Base-by-base conservation (phyloP, 306 rosid genomes). In the Fragaria ananassa region DNA sequence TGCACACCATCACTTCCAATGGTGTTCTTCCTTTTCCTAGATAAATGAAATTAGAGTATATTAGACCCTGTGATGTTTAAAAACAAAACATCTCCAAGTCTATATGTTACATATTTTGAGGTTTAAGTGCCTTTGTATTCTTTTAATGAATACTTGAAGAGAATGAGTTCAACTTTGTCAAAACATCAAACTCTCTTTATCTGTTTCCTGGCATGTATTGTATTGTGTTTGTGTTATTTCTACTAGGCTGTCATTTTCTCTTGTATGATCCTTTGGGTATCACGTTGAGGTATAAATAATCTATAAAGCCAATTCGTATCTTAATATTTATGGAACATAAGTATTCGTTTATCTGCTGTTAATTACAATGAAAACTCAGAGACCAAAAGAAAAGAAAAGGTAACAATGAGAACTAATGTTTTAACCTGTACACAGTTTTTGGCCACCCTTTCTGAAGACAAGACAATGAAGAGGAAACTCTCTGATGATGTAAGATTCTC, bases 401-500 rank as follows among this genome's bases (percentile, higher is more conserved):
- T 29, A 13, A 29, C 39, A 29, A 61, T 61, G 39, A 63, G 19
- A 63, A 15, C 45, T 63, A 42, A 31, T 63, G 44, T 63, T 63
- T 15, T 7, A 63, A 63, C 12, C 34, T 63, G 21, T 63, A 34
- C 50, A 79, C 96, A 92, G 98, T 83, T 95, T 78, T 79, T 90
- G 60, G 82, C 27, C 75, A 71, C 74, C 76, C 81, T 89, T 84
- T 85, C 86, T 44, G 81, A 86, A 77, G 83, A 88, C 78, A 88
- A 77, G 80, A 82, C 79, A 19, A 47, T 50, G 73, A 79, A 76
- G 72, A 86, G 75, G 76, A 85, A 84, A 79, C 68, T 67, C 66
- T 76, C 80, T 69, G 88, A 85, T 69, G 88, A 84, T 95, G 98
- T 94, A 12, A 27, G 62, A 61, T 83, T 77, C 68, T 62, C 62